phyloP scores from a whole-genome alignment of 306 rosid genomes.

The Cicer cuneatum region DNA sequence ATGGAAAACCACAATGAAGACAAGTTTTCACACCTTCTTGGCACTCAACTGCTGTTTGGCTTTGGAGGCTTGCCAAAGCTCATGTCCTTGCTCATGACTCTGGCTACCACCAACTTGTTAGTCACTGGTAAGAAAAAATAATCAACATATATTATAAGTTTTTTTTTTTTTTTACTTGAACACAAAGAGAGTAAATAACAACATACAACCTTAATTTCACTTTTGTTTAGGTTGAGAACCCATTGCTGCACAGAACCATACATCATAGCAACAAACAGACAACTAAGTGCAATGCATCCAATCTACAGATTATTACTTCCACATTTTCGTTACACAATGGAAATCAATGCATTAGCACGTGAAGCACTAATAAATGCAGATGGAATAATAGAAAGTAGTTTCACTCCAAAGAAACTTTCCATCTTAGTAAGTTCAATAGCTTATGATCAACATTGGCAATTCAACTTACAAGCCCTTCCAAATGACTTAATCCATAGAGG shows the following conservation, averaged over 20 bases:
- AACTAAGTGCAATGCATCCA: slow-evolving; percentile 85
- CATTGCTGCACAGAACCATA: slow-evolving; percentile 84
- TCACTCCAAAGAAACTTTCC: slow-evolving; percentile 63
- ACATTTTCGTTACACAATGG: slow-evolving; percentile 91
- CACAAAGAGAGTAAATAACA: too few relatives aligned
- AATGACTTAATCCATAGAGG: slow-evolving; percentile 79
- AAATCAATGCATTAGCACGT: slow-evolving; percentile 87
- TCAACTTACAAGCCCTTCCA: slow-evolving; percentile 70
- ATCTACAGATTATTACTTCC: slow-evolving; percentile 77
- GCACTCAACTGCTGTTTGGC: slow-evolving; percentile 78
- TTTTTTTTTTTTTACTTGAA: too few relatives aligned
- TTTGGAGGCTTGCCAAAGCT: slow-evolving; percentile 89
- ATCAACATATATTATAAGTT: neutral
- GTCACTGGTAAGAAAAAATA: slow-evolving; percentile 65
- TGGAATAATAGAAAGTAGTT: slow-evolving; percentile 65
- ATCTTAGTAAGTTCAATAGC: slow-evolving; percentile 61
- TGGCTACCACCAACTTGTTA: slow-evolving; percentile 82
- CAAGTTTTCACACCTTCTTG: slow-evolving; percentile 59
- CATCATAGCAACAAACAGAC: slow-evolving; percentile 78
- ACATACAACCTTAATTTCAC: too few relatives aligned
- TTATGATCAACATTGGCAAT: slow-evolving; percentile 73
- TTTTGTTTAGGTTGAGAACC: slow-evolving; percentile 71
- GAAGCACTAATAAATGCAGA: slow-evolving; percentile 60
- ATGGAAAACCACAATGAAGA: slow-evolving; percentile 74
- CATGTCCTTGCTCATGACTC: slow-evolving; percentile 89